Evolutionary conservation across 176 grass and related monocot genomes (phyloP), one percentile per base, ranked within the genome.

Genomic region (Rhynchospora pubera): DNA sequence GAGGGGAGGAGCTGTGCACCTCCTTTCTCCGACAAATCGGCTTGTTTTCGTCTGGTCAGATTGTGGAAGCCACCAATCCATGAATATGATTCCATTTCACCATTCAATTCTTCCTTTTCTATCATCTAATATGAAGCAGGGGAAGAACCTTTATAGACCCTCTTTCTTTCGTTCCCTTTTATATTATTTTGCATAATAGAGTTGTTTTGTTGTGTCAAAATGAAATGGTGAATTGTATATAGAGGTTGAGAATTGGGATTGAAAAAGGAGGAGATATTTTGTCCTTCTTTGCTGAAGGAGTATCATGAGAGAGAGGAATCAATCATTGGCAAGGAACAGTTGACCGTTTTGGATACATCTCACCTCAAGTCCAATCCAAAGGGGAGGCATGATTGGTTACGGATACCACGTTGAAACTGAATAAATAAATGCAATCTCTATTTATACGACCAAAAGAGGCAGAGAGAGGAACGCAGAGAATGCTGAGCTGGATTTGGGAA

Each of bases 1-100:
- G 79, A 66, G 21, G 21, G 60, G 23, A 65, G 60, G 42, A 82
- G 61, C 42, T 64, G 79, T 65, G 60, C 62, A n/a, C 44, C 59
- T 66, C 61, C 44, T 65, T 62, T 80, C 57, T 46, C 58, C 7
- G 53, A 34, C 2, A 48, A 82, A 82, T 82, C 79, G 19, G 39
- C 19, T 51, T 82, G 79, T 26, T 82, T 82, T 24, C 79, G 57
- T 52, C 79, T 82, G 11, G 79, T 39, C 42, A 82, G 42, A 66
- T 82, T 66, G 6, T 50, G 42, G 21, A 82, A 24, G 32, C 60
- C 62, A 48, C 60, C 79, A 45, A 61, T 62, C 79, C 59, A 82
- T 24, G 79, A 65, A 66, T 65, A 64, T 9, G 79, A 50, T 48
- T 48, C 62, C n/a, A 10, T n/a, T 57, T 56, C n/a, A 10, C 55